These are phyloP conservation scores for Geoglossum cookeanum DNA, from an alignment of 2,329 filamentous ascomycete genomes.

Conservation along the genomic window DNA sequence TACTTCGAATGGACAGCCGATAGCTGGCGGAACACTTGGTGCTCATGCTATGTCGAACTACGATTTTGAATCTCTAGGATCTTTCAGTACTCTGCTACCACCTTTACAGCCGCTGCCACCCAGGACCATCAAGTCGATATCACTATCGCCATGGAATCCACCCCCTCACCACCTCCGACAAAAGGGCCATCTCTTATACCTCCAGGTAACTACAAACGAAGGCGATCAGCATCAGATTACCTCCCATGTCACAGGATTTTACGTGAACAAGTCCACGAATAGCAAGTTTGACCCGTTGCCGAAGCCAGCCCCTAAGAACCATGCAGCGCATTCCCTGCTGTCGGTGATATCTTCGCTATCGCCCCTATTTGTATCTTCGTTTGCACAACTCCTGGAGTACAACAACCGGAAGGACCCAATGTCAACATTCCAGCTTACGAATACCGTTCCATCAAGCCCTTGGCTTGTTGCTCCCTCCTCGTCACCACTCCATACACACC, in stretches of 20 bases:
- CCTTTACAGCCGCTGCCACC: constrained; percentile 45
- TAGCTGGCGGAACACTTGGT: constrained; percentile 22
- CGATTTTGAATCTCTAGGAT: constrained; percentile 51
- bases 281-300: constrained; percentile 86
- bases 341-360: constrained; percentile 62
- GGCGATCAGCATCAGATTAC: constrained; percentile 92
- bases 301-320: constrained; percentile 56
- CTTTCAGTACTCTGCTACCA: constrained; percentile 54
- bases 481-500: constrained; percentile 48
- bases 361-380: constrained; percentile 59
- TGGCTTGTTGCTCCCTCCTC: constrained; percentile 65
- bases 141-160: constrained; percentile 89
- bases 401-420: constrained; percentile 76
- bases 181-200: constrained; percentile 80
- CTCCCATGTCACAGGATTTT: constrained; percentile 85
- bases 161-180: constrained; percentile 81
- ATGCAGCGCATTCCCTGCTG: constrained; percentile 69
- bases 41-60: constrained; percentile 48
- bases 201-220: constrained; percentile 77
- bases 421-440: constrained; percentile 87
- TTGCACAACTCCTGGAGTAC: constrained; percentile 61
- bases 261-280: constrained; percentile 89
- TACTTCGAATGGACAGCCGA: constrained; percentile 3
- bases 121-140: constrained; percentile 78
- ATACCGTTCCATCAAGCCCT: constrained; percentile 76